Base-by-base conservation (phyloP, 75 land plant genomes). In the Chamaecyparis obtusa region DNA sequence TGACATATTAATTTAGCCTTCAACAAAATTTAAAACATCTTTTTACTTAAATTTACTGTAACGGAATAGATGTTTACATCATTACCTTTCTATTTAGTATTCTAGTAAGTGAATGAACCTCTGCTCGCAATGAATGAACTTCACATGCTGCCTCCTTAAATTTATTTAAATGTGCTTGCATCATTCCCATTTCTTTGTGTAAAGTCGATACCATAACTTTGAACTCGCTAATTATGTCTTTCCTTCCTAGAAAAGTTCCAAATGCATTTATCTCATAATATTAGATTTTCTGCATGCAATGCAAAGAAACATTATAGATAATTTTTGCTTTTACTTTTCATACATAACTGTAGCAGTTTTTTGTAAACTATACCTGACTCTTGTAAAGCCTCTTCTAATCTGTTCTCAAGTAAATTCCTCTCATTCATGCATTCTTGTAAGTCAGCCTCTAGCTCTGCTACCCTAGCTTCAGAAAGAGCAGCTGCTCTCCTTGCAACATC, bases 211-310 rank as follows among this genome's bases (percentile, higher is more conserved):
- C 91, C 92, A 95, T 89, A 41, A 90, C 93, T 91, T 94, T 97
- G 74, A 98, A 93, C 80, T 97, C 96, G 30, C 94, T 86, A 84
- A 95, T 93, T 27, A 94, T 94, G 75, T 96, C 96, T 89, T 95
- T 94, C 86, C 96, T 92, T 86, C 96, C 99, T 96, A 90, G 64
- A 86, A 43, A 64, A 48, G 78, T 39, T 83, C 71, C 39, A 49
- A 55, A 82, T 15, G 44, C 32, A 84, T 84, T 84, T 46, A 33
- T 32, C 76, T 81, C 32, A 60, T 27, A 36, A 85, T 69, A 85
- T 27, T 51, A 71, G 67, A 44, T 48, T 16, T 41, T 4, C 69
- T 87, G 16, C 43, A 87, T 55, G 55, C 27, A 83, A 83, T 48
- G 75, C 46, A 37, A 80, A 87, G 85, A n/a, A 87, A 64, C 72